A percentile compares a stretch with the other conserved stretches of the same genome.
phyloP scores from a whole-genome alignment of 257 asterid species.

The Solanum microdontum region DNA sequence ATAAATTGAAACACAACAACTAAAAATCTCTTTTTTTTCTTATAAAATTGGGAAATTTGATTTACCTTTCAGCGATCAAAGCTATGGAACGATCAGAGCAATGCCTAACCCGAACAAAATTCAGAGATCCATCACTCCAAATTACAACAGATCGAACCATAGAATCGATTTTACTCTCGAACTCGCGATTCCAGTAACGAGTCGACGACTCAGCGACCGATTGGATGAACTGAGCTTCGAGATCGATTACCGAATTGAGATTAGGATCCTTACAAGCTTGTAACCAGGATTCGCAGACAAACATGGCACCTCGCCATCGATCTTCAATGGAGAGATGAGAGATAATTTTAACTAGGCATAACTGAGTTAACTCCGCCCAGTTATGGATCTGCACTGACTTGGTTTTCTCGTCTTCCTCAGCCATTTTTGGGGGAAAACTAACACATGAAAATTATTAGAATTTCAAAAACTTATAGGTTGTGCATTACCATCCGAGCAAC shows the following conservation, averaged over 20 bases:
- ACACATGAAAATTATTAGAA: not conserved
- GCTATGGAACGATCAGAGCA: conserved; percentile 67
- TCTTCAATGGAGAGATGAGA: conserved; percentile 53
- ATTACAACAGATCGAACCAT: conserved; percentile 54
- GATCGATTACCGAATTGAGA: conserved; percentile 52
- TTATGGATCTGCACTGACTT: not conserved
- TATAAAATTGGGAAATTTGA: not conserved
- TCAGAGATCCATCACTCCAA: conserved; percentile 53
- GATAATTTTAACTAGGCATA: conserved; percentile 65
- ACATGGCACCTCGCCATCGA: conserved; percentile 55
- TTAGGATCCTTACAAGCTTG: conserved; percentile 59
- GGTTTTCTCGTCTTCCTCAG: conserved; percentile 13
- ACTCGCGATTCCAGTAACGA: conserved; percentile 49
- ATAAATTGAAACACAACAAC: not conserved
- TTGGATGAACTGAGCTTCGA: conserved; percentile 33
- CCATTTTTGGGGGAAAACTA: not conserved
- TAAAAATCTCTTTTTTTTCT: not conserved
- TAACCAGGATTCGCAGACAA: conserved; percentile 70
- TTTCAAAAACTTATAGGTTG: too few relatives aligned
- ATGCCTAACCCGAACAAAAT: conserved; percentile 56
- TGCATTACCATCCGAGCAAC: too few relatives aligned
- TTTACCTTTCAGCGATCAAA: conserved; percentile 51
- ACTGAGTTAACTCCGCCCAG: conserved; percentile 81
- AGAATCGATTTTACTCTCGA: conserved; percentile 57
- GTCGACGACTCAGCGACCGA: conserved; percentile 29